Evolutionary conservation across 2,329 filamentous ascomycete genomes (phyloP), one percentile per base, ranked within the genome.

Genomic region (Ceratocystis eucalypticola): DNA sequence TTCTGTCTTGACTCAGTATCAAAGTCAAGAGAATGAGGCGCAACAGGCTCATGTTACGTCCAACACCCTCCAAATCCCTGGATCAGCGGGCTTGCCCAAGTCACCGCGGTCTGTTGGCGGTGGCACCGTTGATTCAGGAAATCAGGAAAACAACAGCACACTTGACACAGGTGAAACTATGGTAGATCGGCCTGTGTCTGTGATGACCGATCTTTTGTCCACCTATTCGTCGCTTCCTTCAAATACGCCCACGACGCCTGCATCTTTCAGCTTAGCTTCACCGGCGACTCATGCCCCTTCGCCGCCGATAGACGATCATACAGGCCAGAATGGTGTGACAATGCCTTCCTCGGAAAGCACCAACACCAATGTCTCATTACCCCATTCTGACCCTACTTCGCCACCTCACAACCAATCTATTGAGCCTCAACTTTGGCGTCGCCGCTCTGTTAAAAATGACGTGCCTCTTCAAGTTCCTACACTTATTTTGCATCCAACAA

Each of bases 381-480:
- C 62, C 10, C 62, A 44, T 45, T 44, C 41, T 7, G 5, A 17
- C 3, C 20, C 57, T 22, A 33, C 46, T 50, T 37, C 67, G 15
- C 63, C 62, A 22, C 53, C 53, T n/a, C 66, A 66, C 8, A 53
- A 61, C 8, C 22, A 28, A 30, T 33, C 57, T 30, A 57, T 44
- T 30, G 55, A 67, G 37, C 71, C 72, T 55, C 73, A 77, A 61
- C 71, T 78, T 59, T 83, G 80, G 81, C 77, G 77, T 66, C 76
- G 82, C 64, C 78, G 82, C 59, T 81, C 80, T 15, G 73, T 78
- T 30, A 83, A 80, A 71, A 75, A 75, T 65, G 79, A 82, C 65
- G 75, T 76, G 64, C 77, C 73, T 68, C 71, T 80, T 44, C 76
- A 79, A 61, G 75, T 83, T 3, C 73, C 80, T 7, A 77, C 79